Evolutionary conservation across 169 alveolate species (phyloP).

Genomic region (Fabrea salina): DNA sequence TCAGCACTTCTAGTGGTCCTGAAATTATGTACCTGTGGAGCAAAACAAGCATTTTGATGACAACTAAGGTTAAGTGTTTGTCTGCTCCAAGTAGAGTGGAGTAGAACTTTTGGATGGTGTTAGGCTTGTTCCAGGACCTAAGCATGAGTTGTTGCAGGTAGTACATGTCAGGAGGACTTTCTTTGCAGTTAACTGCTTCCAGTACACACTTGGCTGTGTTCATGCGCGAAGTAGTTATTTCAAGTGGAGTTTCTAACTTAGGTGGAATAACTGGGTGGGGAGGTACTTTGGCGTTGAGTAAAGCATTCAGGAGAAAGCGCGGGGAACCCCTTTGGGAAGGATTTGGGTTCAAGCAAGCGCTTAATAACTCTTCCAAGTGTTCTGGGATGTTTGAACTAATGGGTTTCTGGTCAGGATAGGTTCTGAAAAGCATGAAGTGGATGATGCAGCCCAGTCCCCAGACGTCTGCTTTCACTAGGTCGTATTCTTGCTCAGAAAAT

Average conservation of each 20-base stretch:
- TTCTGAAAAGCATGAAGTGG: neutral
- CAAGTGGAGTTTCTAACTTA: no score
- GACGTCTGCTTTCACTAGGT: neutral
- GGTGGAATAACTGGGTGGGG: neutral
- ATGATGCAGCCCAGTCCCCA: slow-evolving; percentile 23
- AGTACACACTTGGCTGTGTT: no score
- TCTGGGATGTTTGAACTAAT: neutral
- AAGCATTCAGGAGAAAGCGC: neutral
- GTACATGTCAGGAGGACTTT: neutral
- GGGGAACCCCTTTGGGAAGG: slow-evolving; percentile 16
- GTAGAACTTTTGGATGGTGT: neutral
- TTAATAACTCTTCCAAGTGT: neutral
- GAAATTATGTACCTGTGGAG: slow-evolving; percentile 3
- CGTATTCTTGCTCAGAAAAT: neutral
- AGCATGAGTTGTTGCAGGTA: neutral
- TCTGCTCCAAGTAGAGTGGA: neutral
- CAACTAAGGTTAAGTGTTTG: neutral
- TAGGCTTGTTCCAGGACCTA: neutral
- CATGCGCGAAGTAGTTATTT: no score
- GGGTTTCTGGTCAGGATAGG: neutral
- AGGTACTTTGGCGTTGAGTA: neutral
- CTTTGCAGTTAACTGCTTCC: no score
- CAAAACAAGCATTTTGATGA: neutral
- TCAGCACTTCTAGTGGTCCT: neutral
- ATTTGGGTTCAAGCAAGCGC: neutral